A percentile compares a stretch with the other conserved stretches of the same genome.
phyloP scores from a whole-genome alignment of 495 filamentous ascomycete genomes.

The Podospora pseudopauciseta region DNA sequence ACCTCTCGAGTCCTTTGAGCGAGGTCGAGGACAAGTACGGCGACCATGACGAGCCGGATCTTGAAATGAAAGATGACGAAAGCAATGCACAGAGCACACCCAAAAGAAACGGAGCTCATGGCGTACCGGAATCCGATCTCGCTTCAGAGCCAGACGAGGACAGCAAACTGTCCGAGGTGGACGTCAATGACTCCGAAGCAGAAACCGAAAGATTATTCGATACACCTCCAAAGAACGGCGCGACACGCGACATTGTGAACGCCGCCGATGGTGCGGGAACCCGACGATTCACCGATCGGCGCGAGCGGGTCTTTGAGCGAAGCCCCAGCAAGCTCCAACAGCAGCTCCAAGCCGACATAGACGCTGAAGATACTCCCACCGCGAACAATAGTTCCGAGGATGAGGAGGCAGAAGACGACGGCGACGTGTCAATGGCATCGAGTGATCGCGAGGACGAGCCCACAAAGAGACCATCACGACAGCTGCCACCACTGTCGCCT shows the following conservation, averaged over 20 bases:
- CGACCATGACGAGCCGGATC: constrained; percentile 45
- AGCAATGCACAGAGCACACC: constrained; percentile 37
- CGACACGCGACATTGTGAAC: constrained; percentile 59
- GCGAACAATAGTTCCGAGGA: constrained; percentile 43
- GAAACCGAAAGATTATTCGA: constrained; percentile 93
- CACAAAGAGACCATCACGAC: constrained; percentile 11
- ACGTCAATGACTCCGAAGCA: constrained; percentile 89
- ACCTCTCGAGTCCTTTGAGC: constrained; percentile 70
- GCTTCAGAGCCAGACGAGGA: constrained; percentile 30
- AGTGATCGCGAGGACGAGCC: constrained; percentile 35
- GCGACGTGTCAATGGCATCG: constrained; percentile 33
- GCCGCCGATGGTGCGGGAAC: constrained; percentile 36
- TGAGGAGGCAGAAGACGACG: constrained; percentile 38
- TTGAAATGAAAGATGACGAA: constrained; percentile 34
- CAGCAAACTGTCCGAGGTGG: constrained; percentile 51
- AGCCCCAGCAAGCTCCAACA: constrained; percentile 67
- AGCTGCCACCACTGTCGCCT: constrained; percentile 22
- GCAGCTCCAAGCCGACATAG: constrained; percentile 36
- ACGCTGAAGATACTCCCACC: constrained; percentile 35
- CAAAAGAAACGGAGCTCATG: constrained; percentile 49
- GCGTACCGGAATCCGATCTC: constrained; percentile 41
- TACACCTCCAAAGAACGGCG: constrained; percentile 73
- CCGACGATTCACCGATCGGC: constrained; percentile 35
- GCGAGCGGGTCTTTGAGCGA: constrained; percentile 46
- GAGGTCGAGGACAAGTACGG: constrained; percentile 76